Base-by-base conservation (phyloP, 495 filamentous ascomycete species). In the Tetracladium marchalianum region DNA sequence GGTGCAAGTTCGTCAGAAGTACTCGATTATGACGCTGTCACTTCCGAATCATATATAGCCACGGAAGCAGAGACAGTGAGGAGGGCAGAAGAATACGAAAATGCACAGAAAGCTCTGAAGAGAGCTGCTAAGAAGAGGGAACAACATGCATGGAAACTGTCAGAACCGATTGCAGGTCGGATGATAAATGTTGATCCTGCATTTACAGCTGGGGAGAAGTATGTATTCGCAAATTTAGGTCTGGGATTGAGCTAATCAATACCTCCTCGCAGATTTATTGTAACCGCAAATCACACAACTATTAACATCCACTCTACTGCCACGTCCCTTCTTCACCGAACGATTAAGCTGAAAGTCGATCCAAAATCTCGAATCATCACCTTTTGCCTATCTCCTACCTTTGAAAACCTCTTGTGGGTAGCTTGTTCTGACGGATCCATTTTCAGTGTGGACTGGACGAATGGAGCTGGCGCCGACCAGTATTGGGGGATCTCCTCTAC, bases 161-260 rank as follows among this genome's bases (percentile, higher is more conserved):
- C 78, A 7, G 66, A 72, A 17, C 66, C 80, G 16, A 67, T 81
- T 61, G 85, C 79, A 43, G 85, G 85, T 6, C 68, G 78, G 35
- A 82, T 86, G 65, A 59, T 81, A 32, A 69, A 85, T 54, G 66
- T 85, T 44, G 87, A 95, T 51, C 84, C 90, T 0, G 67, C 87
- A 17, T 82, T 95, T 62, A 81, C 86, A 11, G 50, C 55, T 5
- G 84, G 96, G 65, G 88, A 95, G 63, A 78, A 82, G 87, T 94
- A 68, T 55, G 80, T 22, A 64, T 45, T 9, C 17, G 13, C 35
- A 13, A 27, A 17, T 8, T 37, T 33, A 37, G 18, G 10, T 38
- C 33, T 54, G 47, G 41, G 50, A 57, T 42, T 62, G 68, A 46
- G 70, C 46, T 41, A 32, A 42, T 49, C 13, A n/a, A n/a, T n/a